Evolutionary conservation across 345 rosid genomes (phyloP).

Genomic region (Fremontodendron californicum): DNA sequence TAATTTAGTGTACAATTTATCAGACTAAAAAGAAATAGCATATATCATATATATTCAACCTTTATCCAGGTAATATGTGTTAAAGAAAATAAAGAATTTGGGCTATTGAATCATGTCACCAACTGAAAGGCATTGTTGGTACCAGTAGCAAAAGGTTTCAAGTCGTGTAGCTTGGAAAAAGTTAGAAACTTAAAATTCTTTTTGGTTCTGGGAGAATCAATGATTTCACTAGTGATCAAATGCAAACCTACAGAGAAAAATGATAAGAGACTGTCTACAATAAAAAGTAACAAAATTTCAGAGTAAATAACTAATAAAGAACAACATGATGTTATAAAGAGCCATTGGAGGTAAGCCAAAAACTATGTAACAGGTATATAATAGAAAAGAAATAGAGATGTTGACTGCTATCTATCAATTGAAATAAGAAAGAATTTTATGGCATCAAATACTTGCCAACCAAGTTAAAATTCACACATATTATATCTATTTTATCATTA

Average conservation of each 20-base stretch:
- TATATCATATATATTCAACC: not conserved
- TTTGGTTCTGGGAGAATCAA: not conserved
- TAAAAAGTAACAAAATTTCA: not conserved
- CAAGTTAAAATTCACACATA: not conserved
- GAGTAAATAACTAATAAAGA: not conserved
- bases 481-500: not conserved
- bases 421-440: not conserved
- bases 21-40: constrained; percentile 2
- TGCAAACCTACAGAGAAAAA: not conserved
- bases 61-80: not conserved
- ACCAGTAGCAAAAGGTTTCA: not conserved
- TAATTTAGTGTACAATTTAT: constrained; percentile 5
- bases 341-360: not conserved
- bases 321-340: not conserved
- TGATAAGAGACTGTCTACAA: not conserved
- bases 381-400: not conserved
- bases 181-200: not conserved
- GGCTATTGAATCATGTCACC: not conserved
- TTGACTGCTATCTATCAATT: not conserved
- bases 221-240: not conserved
- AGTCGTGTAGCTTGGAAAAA: not conserved
- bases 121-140: not conserved
- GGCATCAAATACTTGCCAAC: not conserved
- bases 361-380: not conserved
- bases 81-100: not conserved